These are phyloP conservation scores for Xerocomus nothofagi DNA, from an alignment of 1,284 basidiomycete genomes.

Conservation along the genomic window DNA sequence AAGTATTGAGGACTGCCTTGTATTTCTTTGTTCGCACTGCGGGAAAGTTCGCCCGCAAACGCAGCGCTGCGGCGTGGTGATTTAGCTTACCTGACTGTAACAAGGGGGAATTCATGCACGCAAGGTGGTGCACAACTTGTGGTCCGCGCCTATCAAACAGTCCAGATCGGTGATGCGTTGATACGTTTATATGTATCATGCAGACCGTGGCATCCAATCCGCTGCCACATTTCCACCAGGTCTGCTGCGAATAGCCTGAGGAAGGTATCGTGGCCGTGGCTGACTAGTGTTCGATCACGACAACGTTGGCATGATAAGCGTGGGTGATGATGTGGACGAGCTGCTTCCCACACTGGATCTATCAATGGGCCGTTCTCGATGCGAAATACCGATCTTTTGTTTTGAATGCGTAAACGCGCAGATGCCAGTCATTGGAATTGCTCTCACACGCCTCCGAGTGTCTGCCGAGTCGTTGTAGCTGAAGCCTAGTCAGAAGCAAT, in stretches of 20 bases:
- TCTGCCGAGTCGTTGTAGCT: neutral
- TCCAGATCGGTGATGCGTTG: neutral
- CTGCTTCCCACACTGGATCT: neutral
- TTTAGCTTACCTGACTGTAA: neutral
- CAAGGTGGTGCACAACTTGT: constrained; percentile 35
- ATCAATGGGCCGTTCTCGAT: neutral
- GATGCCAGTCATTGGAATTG: neutral
- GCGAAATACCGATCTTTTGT: neutral
- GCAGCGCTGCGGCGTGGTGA: neutral
- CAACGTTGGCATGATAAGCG: neutral
- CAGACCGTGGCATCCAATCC: neutral
- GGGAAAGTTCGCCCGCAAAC: constrained; percentile 6
- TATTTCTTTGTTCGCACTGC: constrained; percentile 13
- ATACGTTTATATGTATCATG: neutral
- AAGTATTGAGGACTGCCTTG: constrained; percentile 1
- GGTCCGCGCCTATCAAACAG: neutral
- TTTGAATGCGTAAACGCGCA: neutral
- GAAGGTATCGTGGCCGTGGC: neutral
- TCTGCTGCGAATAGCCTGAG: neutral
- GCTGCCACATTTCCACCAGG: neutral
- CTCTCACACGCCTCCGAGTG: too few species aligned
- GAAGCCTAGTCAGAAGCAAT: neutral
- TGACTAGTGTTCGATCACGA: neutral
- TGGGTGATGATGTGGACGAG: neutral
- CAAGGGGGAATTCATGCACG: neutral